phyloP scores from a whole-genome alignment of 208 protist genomes.

The Porcisia hertigi region DNA sequence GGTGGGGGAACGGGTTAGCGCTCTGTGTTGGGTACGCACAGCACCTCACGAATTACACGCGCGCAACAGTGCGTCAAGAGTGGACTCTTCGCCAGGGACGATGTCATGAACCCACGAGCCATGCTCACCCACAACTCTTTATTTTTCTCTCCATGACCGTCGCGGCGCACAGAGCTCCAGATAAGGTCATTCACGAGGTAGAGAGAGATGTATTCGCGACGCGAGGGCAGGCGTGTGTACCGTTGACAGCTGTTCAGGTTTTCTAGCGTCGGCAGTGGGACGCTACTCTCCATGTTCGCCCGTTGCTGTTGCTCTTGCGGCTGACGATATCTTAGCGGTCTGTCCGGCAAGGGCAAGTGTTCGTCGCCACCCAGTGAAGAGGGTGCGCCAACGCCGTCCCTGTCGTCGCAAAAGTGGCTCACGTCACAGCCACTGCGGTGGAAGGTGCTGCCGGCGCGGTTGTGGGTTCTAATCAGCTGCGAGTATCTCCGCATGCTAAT shows the following conservation, averaged over 20 bases:
- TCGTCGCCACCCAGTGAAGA: background rate
- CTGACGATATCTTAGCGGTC: slow-evolving; percentile 6
- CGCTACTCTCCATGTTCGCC: background rate
- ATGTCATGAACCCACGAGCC: slow-evolving; percentile 49
- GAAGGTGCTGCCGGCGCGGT: slow-evolving; percentile 27
- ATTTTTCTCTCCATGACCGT: slow-evolving; percentile 30
- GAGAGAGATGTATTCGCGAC: slow-evolving; percentile 51
- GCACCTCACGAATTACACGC: slow-evolving; percentile 49
- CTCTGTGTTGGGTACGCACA: slow-evolving; percentile 30
- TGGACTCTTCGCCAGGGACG: slow-evolving; percentile 46
- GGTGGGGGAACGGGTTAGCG: background rate
- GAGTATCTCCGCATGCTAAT: slow-evolving; percentile 3
- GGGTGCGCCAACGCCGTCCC: background rate
- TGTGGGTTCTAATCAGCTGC: slow-evolving; percentile 21
- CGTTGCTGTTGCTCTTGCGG: background rate
- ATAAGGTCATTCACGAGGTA: slow-evolving; percentile 58
- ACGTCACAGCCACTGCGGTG: background rate
- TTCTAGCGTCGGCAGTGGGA: background rate
- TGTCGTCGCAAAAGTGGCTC: background rate
- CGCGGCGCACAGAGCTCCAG: slow-evolving; percentile 41
- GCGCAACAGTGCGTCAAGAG: slow-evolving; percentile 59
- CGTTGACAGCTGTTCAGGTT: background rate
- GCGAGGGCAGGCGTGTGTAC: slow-evolving; percentile 37
- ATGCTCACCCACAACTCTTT: slow-evolving; percentile 54
- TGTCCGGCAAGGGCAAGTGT: slow-evolving; percentile 11